Evolutionary conservation across 495 filamentous ascomycete species (phyloP).

Genomic region (Xylaria palmicola): DNA sequence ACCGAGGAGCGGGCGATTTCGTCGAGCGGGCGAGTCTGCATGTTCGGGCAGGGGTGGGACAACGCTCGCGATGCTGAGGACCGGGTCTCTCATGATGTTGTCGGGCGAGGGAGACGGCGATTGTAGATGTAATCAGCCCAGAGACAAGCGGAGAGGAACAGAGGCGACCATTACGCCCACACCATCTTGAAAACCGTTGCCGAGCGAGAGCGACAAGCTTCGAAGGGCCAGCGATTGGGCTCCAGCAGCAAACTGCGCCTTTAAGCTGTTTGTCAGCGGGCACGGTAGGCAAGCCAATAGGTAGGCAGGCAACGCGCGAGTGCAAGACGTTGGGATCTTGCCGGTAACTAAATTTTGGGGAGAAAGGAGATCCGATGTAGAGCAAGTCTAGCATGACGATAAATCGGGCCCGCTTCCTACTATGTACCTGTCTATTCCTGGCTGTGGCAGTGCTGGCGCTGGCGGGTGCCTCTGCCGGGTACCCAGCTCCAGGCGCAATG

Average conservation of each 20-base stretch:
- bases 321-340: conserved; percentile 5
- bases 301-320: background rate
- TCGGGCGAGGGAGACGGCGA: conserved; percentile 19
- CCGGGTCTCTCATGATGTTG: conserved; percentile 32
- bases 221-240: background rate
- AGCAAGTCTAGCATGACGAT: conserved; percentile 14
- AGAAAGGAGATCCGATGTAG: conserved; percentile 9
- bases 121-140: conserved; percentile 22
- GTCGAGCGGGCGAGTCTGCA: conserved; percentile 16
- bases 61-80: conserved; percentile 19
- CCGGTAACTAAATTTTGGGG: background rate
- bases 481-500: too few relatives aligned
- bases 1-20: conserved; percentile 14
- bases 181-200: conserved; percentile 23
- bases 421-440: conserved; percentile 12
- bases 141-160: conserved; percentile 23
- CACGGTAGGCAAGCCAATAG: background rate
- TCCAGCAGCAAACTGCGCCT: background rate
- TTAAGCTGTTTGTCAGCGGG: background rate
- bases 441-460: conserved; percentile 12
- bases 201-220: conserved; percentile 8
- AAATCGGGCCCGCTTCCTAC: conserved; percentile 6
- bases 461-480: background rate
- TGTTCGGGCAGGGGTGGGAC: conserved; percentile 18
- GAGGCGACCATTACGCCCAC: conserved; percentile 28